Evolutionary conservation across 768 basidiomycete genomes (phyloP), one percentile per base, ranked within the genome.

Genomic region (Pholiota conissans): DNA sequence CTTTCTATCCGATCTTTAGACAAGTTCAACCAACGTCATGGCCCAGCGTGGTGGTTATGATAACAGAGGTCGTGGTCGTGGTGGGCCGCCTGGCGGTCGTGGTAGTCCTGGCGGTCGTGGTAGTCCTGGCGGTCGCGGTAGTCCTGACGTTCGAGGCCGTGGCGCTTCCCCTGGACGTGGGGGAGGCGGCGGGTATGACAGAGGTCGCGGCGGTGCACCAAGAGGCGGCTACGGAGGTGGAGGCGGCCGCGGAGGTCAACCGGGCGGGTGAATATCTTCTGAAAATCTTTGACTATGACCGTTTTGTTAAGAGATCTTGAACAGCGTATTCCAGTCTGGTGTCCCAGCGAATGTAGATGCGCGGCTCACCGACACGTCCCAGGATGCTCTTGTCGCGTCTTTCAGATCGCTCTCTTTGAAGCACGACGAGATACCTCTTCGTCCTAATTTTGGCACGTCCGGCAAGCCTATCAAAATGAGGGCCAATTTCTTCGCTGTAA

Each of bases 401-500:
- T 74, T 79, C 58, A 69, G 69, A 27, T 55, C 59, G 3, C 62
- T 79, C 49, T 68, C 57, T 7, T 32, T 78, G 14, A 67, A 69
- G 20, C 59, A 65, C 6, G 69, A 72, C 37, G 75, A 81, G 13
- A 69, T 92, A 39, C 86, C 87, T 14, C 61, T 84, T 9, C 79
- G 86, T 20, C 84, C 85, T 6, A 83, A 76, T 14, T 87, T 79
- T 61, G 86, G 87, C 0, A 82, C 74, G 0, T 61, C 60, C 0
- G 86, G 87, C 9, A 75, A 59, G 34, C 37, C 68, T 9, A 76
- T 85, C 63, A 79, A 74, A 42, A 67, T 90, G 14, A 78, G 89
- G 6, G 77, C 87, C 46, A 91, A 90, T 63, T 89, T 85, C 73
- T 89, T 89, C 69, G 78, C 86, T 0, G 74, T 90, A 26, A 75